phyloP scores from a whole-genome alignment of 2,329 filamentous ascomycete genomes.

The Talaromyces sp. region DNA sequence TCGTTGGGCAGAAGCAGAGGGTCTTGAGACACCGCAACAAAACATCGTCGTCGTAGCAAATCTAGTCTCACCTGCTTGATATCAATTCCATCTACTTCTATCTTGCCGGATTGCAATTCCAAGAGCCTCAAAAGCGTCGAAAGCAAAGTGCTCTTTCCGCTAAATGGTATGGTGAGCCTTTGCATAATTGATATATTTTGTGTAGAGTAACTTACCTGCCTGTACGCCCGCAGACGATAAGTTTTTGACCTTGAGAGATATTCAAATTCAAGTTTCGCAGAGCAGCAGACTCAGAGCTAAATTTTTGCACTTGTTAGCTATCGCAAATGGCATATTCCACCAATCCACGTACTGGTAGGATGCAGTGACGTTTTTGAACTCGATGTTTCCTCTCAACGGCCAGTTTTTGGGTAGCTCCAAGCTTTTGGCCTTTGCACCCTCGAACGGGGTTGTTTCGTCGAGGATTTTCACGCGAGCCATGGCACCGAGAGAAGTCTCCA shows the following conservation, averaged over 20 bases:
- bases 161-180: background rate
- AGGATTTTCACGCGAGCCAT: constrained; percentile 52
- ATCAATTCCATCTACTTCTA: constrained; percentile 5
- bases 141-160: constrained; percentile 1
- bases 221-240: constrained; percentile 7
- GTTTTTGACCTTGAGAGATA: constrained; percentile 2
- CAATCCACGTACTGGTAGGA: constrained; percentile 2
- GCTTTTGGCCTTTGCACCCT: constrained; percentile 39
- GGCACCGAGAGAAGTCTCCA: constrained; percentile 55
- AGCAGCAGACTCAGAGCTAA: background rate
- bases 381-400: constrained; percentile 39
- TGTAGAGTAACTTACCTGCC: constrained; percentile 1
- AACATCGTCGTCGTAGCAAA: constrained; percentile 3
- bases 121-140: constrained; percentile 1
- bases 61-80: background rate
- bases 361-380: constrained; percentile 25
- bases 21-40: constrained; percentile 5
- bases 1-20: constrained; percentile 1
- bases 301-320: background rate
- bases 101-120: background rate
- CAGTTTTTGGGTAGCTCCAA: constrained; percentile 33
- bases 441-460: constrained; percentile 36
- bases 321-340: too few relatives aligned
- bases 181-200: background rate
- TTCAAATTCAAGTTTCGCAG: background rate